These are phyloP conservation scores for Skeletonema menzelii DNA, from an alignment of 108 stramenopile genomes.

Conservation along the genomic window DNA sequence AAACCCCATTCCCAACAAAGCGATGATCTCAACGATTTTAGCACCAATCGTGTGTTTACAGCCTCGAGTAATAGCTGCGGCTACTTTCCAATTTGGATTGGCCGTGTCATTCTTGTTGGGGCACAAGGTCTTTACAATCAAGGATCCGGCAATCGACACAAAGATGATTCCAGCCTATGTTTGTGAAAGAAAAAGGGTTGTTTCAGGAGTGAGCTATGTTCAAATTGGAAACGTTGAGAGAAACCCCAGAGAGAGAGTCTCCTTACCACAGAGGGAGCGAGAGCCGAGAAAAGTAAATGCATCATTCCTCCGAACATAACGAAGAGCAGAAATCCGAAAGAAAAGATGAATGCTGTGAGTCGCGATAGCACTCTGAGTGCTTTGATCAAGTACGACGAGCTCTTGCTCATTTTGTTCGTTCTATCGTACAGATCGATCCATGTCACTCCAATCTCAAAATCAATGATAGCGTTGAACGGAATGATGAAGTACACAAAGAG, in stretches of 20 bases:
- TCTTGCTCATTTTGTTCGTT: slow-evolving; percentile 47
- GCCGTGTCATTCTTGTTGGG: slow-evolving; percentile 29
- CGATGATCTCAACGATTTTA: slow-evolving; percentile 28
- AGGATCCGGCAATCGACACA: slow-evolving; percentile 18
- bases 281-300: slow-evolving; percentile 7
- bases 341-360: slow-evolving; percentile 3
- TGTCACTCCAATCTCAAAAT: slow-evolving; percentile 45
- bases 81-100: slow-evolving; percentile 47
- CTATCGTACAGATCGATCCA: slow-evolving; percentile 48
- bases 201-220: no score
- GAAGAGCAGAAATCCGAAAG: slow-evolving; percentile 8
- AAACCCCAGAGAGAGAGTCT: no score
- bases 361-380: slow-evolving; percentile 24
- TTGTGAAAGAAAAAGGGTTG: background rate
- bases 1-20: slow-evolving; percentile 22
- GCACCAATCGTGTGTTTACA: slow-evolving; percentile 2
- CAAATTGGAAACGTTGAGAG: no score
- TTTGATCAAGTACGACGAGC: slow-evolving; percentile 20
- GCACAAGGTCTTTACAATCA: slow-evolving; percentile 40
- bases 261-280: slow-evolving; percentile 7
- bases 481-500: slow-evolving; percentile 3
- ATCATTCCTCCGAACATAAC: slow-evolving; percentile 1
- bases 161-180: background rate
- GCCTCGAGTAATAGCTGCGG: slow-evolving; percentile 29
- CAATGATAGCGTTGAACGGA: slow-evolving; percentile 9